phyloP scores from a whole-genome alignment of 1,284 basidiomycete genomes.

The Phellopilus nigrolimitatus region DNA sequence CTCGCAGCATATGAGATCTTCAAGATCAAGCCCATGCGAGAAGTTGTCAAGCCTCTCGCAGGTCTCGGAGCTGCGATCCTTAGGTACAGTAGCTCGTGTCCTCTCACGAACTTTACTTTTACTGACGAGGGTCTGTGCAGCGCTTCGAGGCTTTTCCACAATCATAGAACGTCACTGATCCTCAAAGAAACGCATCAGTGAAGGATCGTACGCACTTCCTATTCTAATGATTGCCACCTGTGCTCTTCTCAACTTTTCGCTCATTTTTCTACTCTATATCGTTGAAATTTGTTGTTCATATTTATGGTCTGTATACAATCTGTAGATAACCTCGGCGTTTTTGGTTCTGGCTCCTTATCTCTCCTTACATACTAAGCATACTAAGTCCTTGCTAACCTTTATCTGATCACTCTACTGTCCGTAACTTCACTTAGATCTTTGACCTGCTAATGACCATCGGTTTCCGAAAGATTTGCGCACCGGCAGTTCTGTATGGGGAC shows the following conservation, averaged over 20 bases:
- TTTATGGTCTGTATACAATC: not conserved
- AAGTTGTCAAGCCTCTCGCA: constrained; percentile 57
- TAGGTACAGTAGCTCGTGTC: constrained; percentile 43
- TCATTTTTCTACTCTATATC: too few species aligned
- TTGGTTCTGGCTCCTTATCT: not conserved
- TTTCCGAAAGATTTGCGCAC: too few species aligned
- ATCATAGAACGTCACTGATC: constrained; percentile 50
- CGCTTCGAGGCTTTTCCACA: constrained; percentile 65
- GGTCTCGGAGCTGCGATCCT: constrained; percentile 66
- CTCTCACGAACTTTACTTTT: constrained; percentile 1
- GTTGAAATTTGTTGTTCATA: not conserved
- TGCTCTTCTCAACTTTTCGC: too few species aligned
- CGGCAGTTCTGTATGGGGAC: too few species aligned
- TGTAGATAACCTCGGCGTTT: not conserved
- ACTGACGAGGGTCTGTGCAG: constrained; percentile 32
- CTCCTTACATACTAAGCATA: not conserved
- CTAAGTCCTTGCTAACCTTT: not conserved
- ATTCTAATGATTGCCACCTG: too few species aligned
- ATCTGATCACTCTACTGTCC: not conserved
- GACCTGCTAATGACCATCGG: too few species aligned
- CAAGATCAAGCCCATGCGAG: constrained; percentile 51
- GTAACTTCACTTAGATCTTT: not conserved
- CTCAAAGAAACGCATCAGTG: constrained; percentile 16
- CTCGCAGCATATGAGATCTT: constrained; percentile 51
- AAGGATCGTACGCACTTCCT: not conserved